These are phyloP conservation scores for Colletotrichum eremochloae DNA, from an alignment of 2,329 filamentous ascomycete species.

Conservation along the genomic window DNA sequence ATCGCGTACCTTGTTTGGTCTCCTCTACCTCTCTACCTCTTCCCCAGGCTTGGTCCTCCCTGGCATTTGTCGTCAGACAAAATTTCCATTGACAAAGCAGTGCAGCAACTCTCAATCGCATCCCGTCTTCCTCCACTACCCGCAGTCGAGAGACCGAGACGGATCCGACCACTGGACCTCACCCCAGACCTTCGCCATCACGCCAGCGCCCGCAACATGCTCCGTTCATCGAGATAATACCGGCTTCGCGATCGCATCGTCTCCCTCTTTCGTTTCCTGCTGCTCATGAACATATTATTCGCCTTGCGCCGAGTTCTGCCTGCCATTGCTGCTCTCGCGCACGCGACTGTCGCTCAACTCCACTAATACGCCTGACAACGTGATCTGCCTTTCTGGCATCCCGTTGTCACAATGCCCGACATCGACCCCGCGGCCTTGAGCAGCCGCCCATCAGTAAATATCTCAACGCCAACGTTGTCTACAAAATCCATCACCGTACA, in stretches of 20 bases:
- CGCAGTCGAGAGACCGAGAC: constrained; percentile 33
- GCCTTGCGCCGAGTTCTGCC: constrained; percentile 59
- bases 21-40: constrained; percentile 48
- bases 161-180: constrained; percentile 44
- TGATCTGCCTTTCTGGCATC: constrained; percentile 38
- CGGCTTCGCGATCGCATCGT: constrained; percentile 58
- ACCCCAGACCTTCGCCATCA: constrained; percentile 54
- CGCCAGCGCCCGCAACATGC: constrained; percentile 56
- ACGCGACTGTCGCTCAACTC: constrained; percentile 57
- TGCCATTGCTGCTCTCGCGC: constrained; percentile 53
- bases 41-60: constrained; percentile 41
- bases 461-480: constrained; percentile 70
- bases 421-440: constrained; percentile 79
- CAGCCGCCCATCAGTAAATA: constrained; percentile 71
- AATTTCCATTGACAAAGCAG: constrained; percentile 50
- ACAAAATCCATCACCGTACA: constrained; percentile 70
- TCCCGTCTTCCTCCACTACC: constrained; percentile 36
- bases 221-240: constrained; percentile 59
- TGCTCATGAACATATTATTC: constrained; percentile 58
- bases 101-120: constrained; percentile 38
- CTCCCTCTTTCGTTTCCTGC: constrained; percentile 54
- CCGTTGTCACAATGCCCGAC: constrained; percentile 68
- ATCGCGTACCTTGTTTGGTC: constrained; percentile 40
- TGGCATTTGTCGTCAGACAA: constrained; percentile 45
- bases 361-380: constrained; percentile 41